phyloP scores from a whole-genome alignment of 148 eudicot species.

The Rhododendron griersonianum region DNA sequence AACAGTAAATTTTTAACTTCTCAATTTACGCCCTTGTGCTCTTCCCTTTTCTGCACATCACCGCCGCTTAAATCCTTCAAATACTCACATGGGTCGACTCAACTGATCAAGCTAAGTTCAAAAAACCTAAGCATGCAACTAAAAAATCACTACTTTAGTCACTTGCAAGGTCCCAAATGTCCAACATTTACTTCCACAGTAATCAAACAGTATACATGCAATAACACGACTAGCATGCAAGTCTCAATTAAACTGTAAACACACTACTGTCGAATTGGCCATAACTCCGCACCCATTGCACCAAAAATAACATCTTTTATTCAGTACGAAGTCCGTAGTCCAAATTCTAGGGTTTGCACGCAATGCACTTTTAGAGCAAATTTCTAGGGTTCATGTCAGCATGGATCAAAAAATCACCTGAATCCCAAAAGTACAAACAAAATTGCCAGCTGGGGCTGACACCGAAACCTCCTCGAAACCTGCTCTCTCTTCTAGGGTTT shows the following conservation, averaged over 20 bases:
- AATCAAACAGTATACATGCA: background rate
- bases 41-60: background rate
- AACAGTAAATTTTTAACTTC: background rate
- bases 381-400: slow-evolving; percentile 27
- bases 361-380: slow-evolving; percentile 12
- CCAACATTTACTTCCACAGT: background rate
- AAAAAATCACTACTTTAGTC: background rate
- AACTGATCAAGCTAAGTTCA: background rate
- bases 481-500: slow-evolving; percentile 32
- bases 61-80: slow-evolving; percentile 1
- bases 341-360: slow-evolving; percentile 32
- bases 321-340: slow-evolving; percentile 9
- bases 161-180: slow-evolving; percentile 7
- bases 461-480: slow-evolving; percentile 4
- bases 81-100: background rate
- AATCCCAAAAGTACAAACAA: slow-evolving; percentile 20
- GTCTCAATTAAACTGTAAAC: slow-evolving; percentile 18
- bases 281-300: slow-evolving; percentile 10
- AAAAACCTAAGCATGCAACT: background rate
- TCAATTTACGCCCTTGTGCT: background rate
- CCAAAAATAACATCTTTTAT: slow-evolving; percentile 4
- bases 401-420: slow-evolving; percentile 24
- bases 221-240: background rate
- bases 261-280: background rate
- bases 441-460: slow-evolving; percentile 17